Percentiles rank a stretch among this genome's conserved stretches.
phyloP scores from a whole-genome alignment of 225 moss, liverwort and hornwort genomes.

The Asterella californica region DNA sequence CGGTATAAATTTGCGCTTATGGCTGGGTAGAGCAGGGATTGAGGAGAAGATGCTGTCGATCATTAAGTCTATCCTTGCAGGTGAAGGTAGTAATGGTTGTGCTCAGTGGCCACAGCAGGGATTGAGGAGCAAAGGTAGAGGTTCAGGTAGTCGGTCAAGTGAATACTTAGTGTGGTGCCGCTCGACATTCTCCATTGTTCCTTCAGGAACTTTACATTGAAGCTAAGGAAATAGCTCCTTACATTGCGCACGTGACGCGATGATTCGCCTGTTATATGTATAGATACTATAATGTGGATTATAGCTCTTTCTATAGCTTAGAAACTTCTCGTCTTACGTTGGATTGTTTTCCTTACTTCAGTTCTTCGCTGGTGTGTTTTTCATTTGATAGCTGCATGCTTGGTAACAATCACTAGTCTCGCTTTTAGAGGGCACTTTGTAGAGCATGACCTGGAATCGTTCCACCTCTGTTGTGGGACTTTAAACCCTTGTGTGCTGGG shows the following conservation, averaged over 20 bases:
- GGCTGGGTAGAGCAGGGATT: conserved; percentile 10
- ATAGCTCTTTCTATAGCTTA: too few relatives aligned
- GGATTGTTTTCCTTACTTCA: too few relatives aligned
- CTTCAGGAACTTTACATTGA: conserved; percentile 1
- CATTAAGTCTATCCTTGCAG: not conserved
- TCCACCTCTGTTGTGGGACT: too few relatives aligned
- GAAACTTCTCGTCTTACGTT: too few relatives aligned
- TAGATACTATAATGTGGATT: too few relatives aligned
- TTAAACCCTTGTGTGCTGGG: too few relatives aligned
- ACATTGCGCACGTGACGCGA: not conserved
- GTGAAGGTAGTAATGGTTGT: not conserved
- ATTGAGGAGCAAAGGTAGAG: not conserved
- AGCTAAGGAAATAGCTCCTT: not conserved
- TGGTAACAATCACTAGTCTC: too few relatives aligned
- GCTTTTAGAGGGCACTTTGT: too few relatives aligned
- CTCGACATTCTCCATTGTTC: conserved; percentile 14
- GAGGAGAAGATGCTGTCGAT: not conserved
- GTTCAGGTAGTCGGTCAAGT: conserved; percentile 9
- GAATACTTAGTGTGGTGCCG: not conserved
- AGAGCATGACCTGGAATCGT: too few relatives aligned
- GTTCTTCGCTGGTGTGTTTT: too few relatives aligned
- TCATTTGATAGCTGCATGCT: too few relatives aligned
- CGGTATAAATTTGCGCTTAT: not conserved
- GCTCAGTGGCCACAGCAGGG: not conserved
- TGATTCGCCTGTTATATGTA: not conserved